A percentile compares a stretch with the other conserved stretches of the same genome.
These are phyloP conservation scores for Dissophora globulifera DNA, from an alignment of 192 early-diverging fungal species.

Conservation along the genomic window DNA sequence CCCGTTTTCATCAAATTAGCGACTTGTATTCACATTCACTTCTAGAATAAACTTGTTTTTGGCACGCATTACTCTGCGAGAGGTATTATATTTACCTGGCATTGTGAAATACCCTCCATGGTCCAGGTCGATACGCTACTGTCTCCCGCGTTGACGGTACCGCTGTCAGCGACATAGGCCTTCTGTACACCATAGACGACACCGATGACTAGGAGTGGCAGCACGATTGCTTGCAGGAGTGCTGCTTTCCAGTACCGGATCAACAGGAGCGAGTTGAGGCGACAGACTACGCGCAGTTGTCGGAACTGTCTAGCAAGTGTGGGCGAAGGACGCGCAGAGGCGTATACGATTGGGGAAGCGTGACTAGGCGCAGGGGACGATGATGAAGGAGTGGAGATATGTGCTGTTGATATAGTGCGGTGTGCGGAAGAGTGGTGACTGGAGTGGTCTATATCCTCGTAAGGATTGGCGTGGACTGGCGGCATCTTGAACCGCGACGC, in stretches of 20 bases:
- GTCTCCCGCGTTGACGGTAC: slow-evolving; percentile 8
- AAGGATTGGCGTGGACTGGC: background rate
- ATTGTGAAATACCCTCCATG: slow-evolving; percentile 42
- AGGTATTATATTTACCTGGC: slow-evolving; percentile 26
- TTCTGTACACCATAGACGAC: slow-evolving; percentile 25
- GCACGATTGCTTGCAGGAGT: slow-evolving; percentile 19
- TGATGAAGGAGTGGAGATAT: background rate
- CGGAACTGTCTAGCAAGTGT: slow-evolving; percentile 15
- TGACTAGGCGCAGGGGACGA: background rate
- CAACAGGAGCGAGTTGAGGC: slow-evolving; percentile 26
- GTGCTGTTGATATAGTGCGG: background rate
- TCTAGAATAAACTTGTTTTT: too few species aligned
- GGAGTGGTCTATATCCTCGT: background rate
- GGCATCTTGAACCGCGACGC: too few species aligned
- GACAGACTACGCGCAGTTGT: slow-evolving; percentile 34
- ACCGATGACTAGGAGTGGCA: slow-evolving; percentile 31
- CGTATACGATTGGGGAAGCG: slow-evolving; percentile 18
- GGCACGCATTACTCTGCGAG: too few species aligned
- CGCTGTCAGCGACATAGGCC: slow-evolving; percentile 11
- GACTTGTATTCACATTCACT: too few species aligned
- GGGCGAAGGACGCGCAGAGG: slow-evolving; percentile 28
- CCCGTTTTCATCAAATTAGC: too few species aligned
- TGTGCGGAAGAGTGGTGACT: background rate
- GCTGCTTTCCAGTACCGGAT: slow-evolving; percentile 42
- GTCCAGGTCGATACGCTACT: slow-evolving; percentile 21